A percentile compares a stretch with the other conserved stretches of the same genome.
Conservation (phyloP, 2,329 filamentous ascomycete genomes). For the Aspergillus sp. region DNA sequence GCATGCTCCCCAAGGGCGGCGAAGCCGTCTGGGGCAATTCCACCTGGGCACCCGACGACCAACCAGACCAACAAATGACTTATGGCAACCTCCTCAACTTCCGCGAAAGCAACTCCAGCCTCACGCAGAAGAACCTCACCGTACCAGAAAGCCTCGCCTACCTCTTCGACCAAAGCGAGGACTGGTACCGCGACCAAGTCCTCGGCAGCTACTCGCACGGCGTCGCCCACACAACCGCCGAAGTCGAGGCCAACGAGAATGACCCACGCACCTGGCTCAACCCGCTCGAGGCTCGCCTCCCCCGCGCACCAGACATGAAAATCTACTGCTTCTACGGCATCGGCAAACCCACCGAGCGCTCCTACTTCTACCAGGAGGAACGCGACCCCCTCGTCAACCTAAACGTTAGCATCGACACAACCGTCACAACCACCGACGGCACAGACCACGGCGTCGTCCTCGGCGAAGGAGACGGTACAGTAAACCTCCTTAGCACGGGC, state of each 20-base stretch:
- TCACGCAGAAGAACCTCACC: conserved; percentile 71
- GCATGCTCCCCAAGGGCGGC: conserved; percentile 94
- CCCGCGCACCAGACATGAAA: conserved; percentile 83
- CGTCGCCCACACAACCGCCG: conserved; percentile 72
- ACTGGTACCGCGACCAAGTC: conserved; percentile 80
- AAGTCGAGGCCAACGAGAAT: conserved; percentile 81
- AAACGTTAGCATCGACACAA: conserved; percentile 55
- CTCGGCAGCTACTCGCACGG: conserved; percentile 80
- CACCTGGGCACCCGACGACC: conserved; percentile 85
- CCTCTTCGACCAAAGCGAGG: conserved; percentile 73
- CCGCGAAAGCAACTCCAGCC: conserved; percentile 62
- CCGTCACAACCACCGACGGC: conserved; percentile 43
- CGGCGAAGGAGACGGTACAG: conserved; percentile 94
- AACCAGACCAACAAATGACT: conserved; percentile 67
- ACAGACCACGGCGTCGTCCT: conserved; percentile 88
- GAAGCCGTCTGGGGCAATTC: conserved; percentile 92
- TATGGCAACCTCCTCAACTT: conserved; percentile 88
- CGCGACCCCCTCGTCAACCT: conserved; percentile 60
- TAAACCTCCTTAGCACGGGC: conserved; percentile 84
- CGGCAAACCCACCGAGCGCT: conserved; percentile 88
- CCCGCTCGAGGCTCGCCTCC: conserved; percentile 85
- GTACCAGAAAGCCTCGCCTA: conserved; percentile 75
- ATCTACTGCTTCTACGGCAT: conserved; percentile 97
- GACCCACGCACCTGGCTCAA: conserved; percentile 88
- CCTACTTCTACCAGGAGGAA: conserved; percentile 85